phyloP scores from a whole-genome alignment of 495 filamentous ascomycete species.

The Mytilinidion resinicola region DNA sequence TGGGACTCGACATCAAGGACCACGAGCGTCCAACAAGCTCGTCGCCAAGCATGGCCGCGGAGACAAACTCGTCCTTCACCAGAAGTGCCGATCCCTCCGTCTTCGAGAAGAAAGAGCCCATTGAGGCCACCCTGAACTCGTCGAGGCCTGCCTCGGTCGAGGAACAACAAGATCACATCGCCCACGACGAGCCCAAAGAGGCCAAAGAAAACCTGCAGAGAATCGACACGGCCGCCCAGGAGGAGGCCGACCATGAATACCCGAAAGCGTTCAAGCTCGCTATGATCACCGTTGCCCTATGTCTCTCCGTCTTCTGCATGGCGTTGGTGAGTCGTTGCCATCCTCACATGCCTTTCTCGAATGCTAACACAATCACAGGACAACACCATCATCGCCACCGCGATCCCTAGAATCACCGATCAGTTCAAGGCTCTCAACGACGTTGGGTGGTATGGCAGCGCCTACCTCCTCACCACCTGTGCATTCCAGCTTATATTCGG shows the following conservation, averaged over 20 bases:
- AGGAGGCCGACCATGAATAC: conserved; percentile 41
- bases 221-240: conserved; percentile 24
- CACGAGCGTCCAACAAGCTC: conserved; percentile 12
- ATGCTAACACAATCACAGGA: conserved; percentile 35
- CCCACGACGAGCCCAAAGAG: not conserved
- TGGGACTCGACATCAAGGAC: not conserved
- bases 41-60: conserved; percentile 13
- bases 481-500: conserved; percentile 40
- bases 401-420: conserved; percentile 78
- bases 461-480: conserved; percentile 68
- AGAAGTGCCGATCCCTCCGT: conserved; percentile 19
- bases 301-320: conserved; percentile 59
- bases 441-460: conserved; percentile 72
- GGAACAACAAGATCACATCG: not conserved
- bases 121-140: not conserved
- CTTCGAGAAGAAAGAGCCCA: conserved; percentile 17
- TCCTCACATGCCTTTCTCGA: conserved; percentile 5
- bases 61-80: conserved; percentile 18
- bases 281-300: conserved; percentile 55
- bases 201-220: conserved; percentile 1
- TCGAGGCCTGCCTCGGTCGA: not conserved
- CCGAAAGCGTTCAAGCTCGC: conserved; percentile 45
- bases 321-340: conserved; percentile 43
- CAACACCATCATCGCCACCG: conserved; percentile 78
- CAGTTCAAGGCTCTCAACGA: conserved; percentile 68